Base-by-base conservation (phyloP, 768 basidiomycete species). In the Termitomyces sp. region DNA sequence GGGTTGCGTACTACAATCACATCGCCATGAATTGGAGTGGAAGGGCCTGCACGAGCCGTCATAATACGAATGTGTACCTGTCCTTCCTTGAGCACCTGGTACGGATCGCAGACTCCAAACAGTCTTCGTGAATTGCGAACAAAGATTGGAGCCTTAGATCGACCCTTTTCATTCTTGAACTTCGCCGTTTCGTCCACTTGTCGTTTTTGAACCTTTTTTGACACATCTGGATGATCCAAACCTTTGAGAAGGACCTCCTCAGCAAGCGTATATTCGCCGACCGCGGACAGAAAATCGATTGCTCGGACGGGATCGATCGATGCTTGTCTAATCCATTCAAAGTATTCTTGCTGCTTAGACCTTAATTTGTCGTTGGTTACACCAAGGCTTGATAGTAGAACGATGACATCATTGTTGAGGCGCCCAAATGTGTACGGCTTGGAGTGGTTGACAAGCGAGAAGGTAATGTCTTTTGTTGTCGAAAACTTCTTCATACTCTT, bases 401-500 rank as follows among this genome's bases (percentile, higher is more conserved):
- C 81, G 18, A 87, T 82, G 64, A 87, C 80, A 54, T 87, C 86
- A 67, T 86, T 86, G 66, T 88, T 88, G 31, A 88, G 73, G 6
- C 86, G 77, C 0, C 82, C 85, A 61, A 85, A 88, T 0, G 83
- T 72, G 54, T 83, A 87, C 1, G 85, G 86, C 50, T 73, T 77
- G 2, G 87, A 87, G 62, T 82, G 75, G 33, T 80, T 83, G 7
- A 88, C 85, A 39, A 87, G 81, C 0, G 86, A 87, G 69, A 88
- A 87, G 0, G 84, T 86, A 42, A 76, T 72, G 58, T 85, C 81
- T 7, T 71, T 62, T 0, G 77, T 81, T 0, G 84, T 79, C 9
- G 70, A 75, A 69, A 88, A 87, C 63, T 88, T 88, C 65, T 82
- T 86, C 83, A 86, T 86, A 67, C 86, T 87, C 57, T 81, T 78